Base-by-base conservation (phyloP, 331 rosid species). In the Malus hybrid region DNA sequence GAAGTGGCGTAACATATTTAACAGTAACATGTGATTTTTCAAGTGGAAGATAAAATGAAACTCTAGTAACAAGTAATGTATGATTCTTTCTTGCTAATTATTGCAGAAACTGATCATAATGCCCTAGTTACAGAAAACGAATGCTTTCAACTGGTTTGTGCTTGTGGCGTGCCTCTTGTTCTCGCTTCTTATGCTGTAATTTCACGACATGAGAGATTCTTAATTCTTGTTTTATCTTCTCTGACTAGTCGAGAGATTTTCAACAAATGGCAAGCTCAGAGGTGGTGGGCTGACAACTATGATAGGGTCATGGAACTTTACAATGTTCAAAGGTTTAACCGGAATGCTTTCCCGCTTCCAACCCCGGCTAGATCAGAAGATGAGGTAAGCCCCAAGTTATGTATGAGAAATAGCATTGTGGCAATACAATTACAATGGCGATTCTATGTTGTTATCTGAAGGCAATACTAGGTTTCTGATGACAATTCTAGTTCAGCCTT, bases 281-380 rank as follows among this genome's bases (percentile, higher is more conserved):
- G 86, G 79, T 93, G 98, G 98, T 93, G 98, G 98, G 86, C 98
- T 12, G 98, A 93, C 76, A 90, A 93, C 87, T 89, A 88, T 83
- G 97, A 93, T 73, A 88, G 69, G 88, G 93, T 90, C 54, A 93
- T 90, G 97, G 98, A 93, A 79, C 96, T 93, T 59, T 93, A 93
- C 90, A 90, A 93, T 79, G 98, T 93, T 67, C 98, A 89, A 83
- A 85, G 97, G 86, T 80, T 93, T 79, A 89, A 85, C 86, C 88
- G 95, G 66, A 86, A 89, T 54, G 97, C 97, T 18, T 87, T 93
- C 87, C 95, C 97, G 44, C 93, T 93, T 81, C 90, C 97, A 70
- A 89, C 95, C 73, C 91, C 98, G 0, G 93, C 93, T 68, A 89
- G 89, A 83, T 90, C 98, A 46, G 98, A 93, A 86, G 98, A 93